Conservation (phyloP, 768 basidiomycete genomes). For the Xerocomus brunneocitrinus region DNA sequence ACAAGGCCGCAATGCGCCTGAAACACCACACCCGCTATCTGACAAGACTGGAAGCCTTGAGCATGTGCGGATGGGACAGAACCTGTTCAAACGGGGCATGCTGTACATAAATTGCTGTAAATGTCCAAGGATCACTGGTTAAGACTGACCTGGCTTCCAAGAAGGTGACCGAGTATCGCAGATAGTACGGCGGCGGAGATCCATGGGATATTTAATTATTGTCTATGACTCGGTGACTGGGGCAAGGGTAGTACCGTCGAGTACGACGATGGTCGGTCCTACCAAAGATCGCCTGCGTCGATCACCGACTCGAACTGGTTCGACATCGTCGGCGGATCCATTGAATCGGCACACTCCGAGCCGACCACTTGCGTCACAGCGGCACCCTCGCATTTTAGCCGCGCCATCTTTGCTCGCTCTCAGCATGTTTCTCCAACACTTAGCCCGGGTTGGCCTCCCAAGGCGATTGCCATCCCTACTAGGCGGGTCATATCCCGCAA, state of each 20-base stretch:
- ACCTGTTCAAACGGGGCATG: neutral
- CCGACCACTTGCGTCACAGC: neutral
- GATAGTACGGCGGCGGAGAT: neutral
- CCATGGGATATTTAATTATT: neutral
- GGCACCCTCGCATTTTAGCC: neutral
- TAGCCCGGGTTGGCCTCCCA: neutral
- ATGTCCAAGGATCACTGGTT: neutral
- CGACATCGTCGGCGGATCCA: neutral
- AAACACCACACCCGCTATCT: neutral
- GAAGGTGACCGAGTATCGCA: neutral
- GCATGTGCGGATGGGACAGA: neutral
- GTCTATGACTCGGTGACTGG: neutral
- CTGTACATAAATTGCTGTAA: neutral
- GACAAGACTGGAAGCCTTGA: neutral
- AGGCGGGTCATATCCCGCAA: neutral
- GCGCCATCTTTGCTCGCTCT: neutral
- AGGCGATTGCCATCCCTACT: neutral
- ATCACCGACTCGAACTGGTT: neutral
- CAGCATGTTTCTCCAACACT: constrained; percentile 4
- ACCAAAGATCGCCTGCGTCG: neutral
- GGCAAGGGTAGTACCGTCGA: neutral
- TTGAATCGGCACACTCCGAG: neutral
- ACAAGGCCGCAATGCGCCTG: neutral
- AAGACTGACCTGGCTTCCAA: neutral
- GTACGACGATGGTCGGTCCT: neutral